Conservation (phyloP, 345 rosid genomes). For the Acer saccharum region DNA sequence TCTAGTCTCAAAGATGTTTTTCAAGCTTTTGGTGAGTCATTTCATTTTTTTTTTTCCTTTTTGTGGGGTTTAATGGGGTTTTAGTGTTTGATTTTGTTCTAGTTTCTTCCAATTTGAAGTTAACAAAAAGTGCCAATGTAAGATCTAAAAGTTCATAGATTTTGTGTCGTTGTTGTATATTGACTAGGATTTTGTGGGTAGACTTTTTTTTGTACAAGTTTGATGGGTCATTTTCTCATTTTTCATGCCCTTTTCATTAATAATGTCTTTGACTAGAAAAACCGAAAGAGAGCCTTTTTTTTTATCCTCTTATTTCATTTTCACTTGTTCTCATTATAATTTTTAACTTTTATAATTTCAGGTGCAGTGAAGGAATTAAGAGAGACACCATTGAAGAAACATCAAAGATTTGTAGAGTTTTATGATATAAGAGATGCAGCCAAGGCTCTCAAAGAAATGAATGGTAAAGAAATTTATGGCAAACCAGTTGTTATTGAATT, state of each 20-base stretch:
- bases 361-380: constrained; percentile 82
- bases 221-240: constrained; percentile 24
- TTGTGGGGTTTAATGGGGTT: constrained; percentile 13
- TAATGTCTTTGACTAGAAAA: background rate
- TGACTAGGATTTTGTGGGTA: background rate
- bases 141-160: constrained; percentile 20
- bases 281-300: background rate
- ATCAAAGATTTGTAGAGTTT: constrained; percentile 83
- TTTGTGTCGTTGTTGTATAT: too few relatives aligned
- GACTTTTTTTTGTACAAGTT: background rate
- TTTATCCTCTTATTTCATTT: too few relatives aligned
- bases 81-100: background rate
- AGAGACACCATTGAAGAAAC: constrained; percentile 86
- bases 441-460: constrained; percentile 64
- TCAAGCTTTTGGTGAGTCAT: constrained; percentile 57
- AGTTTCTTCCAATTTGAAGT: background rate
- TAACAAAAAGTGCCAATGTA: background rate
- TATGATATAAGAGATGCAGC: constrained; percentile 85
- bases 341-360: constrained; percentile 13
- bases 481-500: constrained; percentile 61
- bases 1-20: constrained; percentile 53
- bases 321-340: background rate
- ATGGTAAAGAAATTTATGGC: constrained; percentile 67
- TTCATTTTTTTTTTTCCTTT: background rate
- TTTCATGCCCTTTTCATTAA: background rate